Percentiles rank a stretch among this genome's conserved stretches.
These are phyloP conservation scores for Verticillium zaregamsianum DNA, from an alignment of 2,329 filamentous ascomycete genomes.

Conservation along the genomic window DNA sequence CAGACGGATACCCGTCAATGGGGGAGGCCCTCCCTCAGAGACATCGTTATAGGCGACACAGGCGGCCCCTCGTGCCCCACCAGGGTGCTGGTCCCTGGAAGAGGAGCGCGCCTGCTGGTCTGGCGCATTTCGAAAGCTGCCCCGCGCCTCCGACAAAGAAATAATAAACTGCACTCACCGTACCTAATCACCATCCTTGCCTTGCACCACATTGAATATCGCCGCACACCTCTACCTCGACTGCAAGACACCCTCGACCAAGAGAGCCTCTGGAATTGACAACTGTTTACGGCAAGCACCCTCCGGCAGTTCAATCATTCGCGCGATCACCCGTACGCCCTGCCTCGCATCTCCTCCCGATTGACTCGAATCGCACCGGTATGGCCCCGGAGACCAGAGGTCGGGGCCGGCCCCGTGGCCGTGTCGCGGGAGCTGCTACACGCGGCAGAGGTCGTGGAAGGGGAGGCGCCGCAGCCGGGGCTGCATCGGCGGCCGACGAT, in stretches of 20 bases:
- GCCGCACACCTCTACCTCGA: background rate
- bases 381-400: conserved; percentile 12
- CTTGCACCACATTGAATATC: background rate
- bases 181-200: background rate
- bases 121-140: background rate
- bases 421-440: background rate
- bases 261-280: background rate
- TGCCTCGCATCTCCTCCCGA: background rate
- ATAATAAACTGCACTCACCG: background rate
- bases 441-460: conserved; percentile 11
- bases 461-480: conserved; percentile 9
- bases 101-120: background rate
- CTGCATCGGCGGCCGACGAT: background rate
- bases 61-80: conserved; percentile 25
- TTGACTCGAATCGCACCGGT: background rate
- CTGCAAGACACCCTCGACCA: background rate
- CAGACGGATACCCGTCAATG: background rate
- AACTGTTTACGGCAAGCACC: background rate
- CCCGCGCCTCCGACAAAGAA: background rate
- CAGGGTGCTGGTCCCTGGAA: conserved; percentile 13
- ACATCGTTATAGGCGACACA: conserved; percentile 4
- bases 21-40: background rate
- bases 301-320: background rate
- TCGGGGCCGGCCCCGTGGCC: background rate
- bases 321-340: background rate